Conservation (phyloP, 345 rosid genomes). For the Acer negundo region DNA sequence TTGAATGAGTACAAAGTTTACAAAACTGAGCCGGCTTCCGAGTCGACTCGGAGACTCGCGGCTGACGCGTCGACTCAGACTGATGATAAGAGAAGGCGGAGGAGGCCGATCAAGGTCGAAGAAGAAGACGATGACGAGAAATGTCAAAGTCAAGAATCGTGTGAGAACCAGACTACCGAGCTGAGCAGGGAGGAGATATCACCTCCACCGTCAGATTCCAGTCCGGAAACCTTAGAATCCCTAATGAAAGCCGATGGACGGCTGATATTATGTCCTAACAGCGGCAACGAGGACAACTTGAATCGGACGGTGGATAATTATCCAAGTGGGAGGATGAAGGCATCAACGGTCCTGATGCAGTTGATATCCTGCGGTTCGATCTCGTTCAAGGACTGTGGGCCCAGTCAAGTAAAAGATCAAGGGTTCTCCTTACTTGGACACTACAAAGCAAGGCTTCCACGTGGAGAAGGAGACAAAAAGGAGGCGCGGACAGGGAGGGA, state of each 20-base stretch:
- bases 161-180: slow-evolving; percentile 49
- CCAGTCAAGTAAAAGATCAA: slow-evolving; percentile 60
- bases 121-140: slow-evolving; percentile 37
- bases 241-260: slow-evolving; percentile 82
- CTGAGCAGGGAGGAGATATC: slow-evolving; percentile 80
- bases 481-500: slow-evolving; percentile 40
- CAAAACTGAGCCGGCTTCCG: slow-evolving; percentile 55
- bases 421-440: slow-evolving; percentile 57
- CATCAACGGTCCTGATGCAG: slow-evolving; percentile 91
- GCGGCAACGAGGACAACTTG: slow-evolving; percentile 31
- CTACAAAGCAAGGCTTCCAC: slow-evolving; percentile 48
- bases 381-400: slow-evolving; percentile 75
- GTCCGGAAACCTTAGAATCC: slow-evolving; percentile 87
- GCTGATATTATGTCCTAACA: slow-evolving; percentile 36
- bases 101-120: slow-evolving; percentile 41
- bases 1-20: slow-evolving; percentile 79
- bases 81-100: slow-evolving; percentile 62
- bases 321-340: slow-evolving; percentile 65
- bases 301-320: slow-evolving; percentile 48
- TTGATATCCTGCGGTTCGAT: slow-evolving; percentile 87
- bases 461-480: slow-evolving; percentile 41
- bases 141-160: slow-evolving; percentile 29
- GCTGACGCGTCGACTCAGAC: slow-evolving; percentile 96
- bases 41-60: slow-evolving; percentile 54
- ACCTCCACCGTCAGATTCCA: slow-evolving; percentile 97